phyloP scores from a whole-genome alignment of 345 rosid species.

The Eucalyptus melliodora region DNA sequence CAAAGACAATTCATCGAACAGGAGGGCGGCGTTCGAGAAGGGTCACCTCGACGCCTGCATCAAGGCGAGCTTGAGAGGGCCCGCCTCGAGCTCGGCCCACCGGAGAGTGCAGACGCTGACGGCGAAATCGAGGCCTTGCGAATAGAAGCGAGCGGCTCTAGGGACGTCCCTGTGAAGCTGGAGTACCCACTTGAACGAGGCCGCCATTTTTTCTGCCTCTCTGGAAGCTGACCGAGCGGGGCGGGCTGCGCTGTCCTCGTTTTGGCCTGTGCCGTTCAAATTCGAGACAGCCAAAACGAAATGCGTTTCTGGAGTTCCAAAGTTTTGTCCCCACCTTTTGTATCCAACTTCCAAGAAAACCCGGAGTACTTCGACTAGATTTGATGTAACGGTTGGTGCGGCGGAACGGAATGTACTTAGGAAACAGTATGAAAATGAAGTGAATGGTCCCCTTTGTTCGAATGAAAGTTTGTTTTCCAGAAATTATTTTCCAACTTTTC shows the following conservation, averaged over 20 bases:
- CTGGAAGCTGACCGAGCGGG: background rate
- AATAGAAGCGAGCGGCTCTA: constrained; percentile 76
- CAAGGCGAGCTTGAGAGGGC: constrained; percentile 72
- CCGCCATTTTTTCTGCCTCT: constrained; percentile 24
- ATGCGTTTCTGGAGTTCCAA: background rate
- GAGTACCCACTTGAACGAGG: constrained; percentile 78
- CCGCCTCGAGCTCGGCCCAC: constrained; percentile 92
- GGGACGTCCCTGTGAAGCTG: constrained; percentile 96
- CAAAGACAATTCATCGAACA: constrained; percentile 45
- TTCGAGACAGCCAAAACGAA: background rate
- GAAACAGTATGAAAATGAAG: background rate
- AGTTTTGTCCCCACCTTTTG: background rate
- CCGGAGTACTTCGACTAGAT: background rate
- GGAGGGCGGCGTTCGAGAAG: background rate
- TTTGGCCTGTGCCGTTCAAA: background rate
- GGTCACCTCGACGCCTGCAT: constrained; percentile 62
- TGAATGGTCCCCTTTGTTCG: background rate
- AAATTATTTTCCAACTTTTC: background rate
- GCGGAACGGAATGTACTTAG: background rate
- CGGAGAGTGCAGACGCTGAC: constrained; percentile 74
- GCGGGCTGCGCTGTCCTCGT: background rate
- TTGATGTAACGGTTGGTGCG: background rate
- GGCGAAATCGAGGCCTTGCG: constrained; percentile 71
- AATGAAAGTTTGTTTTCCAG: background rate
- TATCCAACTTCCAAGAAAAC: background rate